These are phyloP conservation scores for Otatea glauca DNA, from an alignment of 176 grass and related monocot genomes.

Conservation along the genomic window DNA sequence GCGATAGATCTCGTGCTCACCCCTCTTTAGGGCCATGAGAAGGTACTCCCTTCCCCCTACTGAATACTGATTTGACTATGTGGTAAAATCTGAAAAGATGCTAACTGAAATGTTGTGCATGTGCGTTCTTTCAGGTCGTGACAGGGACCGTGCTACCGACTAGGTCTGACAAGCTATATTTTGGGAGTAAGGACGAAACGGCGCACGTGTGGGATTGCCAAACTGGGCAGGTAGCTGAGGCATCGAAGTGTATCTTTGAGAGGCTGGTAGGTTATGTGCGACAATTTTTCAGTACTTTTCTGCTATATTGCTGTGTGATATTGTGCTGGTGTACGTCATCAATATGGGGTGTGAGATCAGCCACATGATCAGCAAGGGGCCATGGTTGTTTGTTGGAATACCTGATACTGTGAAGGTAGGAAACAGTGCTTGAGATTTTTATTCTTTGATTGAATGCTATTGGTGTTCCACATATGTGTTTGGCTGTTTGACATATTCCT, in stretches of 20 bases:
- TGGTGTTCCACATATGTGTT: slow-evolving; percentile 19
- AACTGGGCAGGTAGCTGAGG: slow-evolving; percentile 82
- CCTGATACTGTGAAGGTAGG: slow-evolving; percentile 84
- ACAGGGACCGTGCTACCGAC: slow-evolving; percentile 79
- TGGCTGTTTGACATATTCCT: slow-evolving; percentile 23
- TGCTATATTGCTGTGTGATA: slow-evolving; percentile 54
- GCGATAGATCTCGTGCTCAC: slow-evolving; percentile 81
- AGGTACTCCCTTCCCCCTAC: slow-evolving; percentile 53
- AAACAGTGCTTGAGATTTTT: no score
- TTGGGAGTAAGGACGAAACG: slow-evolving; percentile 84
- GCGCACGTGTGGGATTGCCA: slow-evolving; percentile 89
- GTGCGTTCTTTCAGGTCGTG: slow-evolving; percentile 79
- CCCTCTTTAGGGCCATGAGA: slow-evolving; percentile 79
- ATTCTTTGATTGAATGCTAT: no score
- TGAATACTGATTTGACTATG: neutral
- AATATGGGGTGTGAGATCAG: slow-evolving; percentile 75
- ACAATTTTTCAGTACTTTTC: slow-evolving; percentile 43
- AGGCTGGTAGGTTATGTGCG: slow-evolving; percentile 31
- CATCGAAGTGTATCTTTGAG: slow-evolving; percentile 35
- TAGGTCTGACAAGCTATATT: no score
- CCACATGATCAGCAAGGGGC: no score
- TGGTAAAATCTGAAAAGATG: neutral
- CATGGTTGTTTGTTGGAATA: slow-evolving; percentile 85
- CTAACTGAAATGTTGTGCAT: no score
- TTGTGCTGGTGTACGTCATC: slow-evolving; percentile 67